These are phyloP conservation scores for Paspalum vaginatum DNA, from an alignment of 176 grass and related monocot genomes.

Conservation along the genomic window DNA sequence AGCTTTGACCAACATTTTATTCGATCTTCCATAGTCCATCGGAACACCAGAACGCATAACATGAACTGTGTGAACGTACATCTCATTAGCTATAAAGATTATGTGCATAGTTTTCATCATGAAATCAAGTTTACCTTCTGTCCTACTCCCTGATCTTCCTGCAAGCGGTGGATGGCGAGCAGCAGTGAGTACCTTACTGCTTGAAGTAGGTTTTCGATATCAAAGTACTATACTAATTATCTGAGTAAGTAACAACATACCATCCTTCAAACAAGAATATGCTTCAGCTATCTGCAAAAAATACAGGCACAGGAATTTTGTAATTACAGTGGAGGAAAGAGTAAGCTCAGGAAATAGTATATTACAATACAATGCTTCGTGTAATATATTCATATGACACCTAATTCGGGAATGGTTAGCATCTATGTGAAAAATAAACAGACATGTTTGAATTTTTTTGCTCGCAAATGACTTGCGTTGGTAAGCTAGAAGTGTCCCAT, in stretches of 20 bases:
- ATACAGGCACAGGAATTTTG: background rate
- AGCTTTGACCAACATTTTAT: constrained; percentile 56
- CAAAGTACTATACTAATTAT: background rate
- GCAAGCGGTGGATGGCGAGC: constrained; percentile 12
- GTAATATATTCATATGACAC: background rate
- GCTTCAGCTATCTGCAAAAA: constrained; percentile 78
- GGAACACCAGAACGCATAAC: constrained; percentile 63
- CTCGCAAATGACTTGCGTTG: background rate
- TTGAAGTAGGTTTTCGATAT: background rate
- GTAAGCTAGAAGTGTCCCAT: background rate
- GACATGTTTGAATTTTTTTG: background rate
- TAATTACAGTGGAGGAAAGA: background rate
- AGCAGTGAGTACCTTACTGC: background rate
- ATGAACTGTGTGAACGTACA: constrained; percentile 48
- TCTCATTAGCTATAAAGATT: background rate
- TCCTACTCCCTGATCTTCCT: constrained; percentile 54
- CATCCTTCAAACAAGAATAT: constrained; percentile 81
- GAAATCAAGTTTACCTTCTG: constrained; percentile 52
- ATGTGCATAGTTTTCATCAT: background rate
- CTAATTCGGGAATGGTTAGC: background rate
- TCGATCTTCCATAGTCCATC: constrained; percentile 47
- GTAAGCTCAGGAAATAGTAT: background rate
- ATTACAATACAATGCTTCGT: background rate
- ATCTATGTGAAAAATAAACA: background rate
- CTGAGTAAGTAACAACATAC: constrained; percentile 40